Evolutionary conservation across 179 eudicot species (phyloP), one percentile per base, ranked within the genome.

Genomic region (Sideroxylon spinosum): DNA sequence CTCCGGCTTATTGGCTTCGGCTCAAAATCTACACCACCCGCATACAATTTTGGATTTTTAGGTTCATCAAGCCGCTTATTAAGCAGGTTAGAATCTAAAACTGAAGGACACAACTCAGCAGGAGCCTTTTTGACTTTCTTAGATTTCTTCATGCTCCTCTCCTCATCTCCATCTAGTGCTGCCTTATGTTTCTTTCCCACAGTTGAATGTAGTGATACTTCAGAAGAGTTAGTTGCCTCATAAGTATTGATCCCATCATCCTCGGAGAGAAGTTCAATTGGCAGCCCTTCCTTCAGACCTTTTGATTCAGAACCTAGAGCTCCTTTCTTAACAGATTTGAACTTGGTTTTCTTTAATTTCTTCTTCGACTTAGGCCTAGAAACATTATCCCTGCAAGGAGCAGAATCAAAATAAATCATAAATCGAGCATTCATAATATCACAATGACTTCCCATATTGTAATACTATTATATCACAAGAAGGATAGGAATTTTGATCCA

Each of bases 261-360:
- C 28, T 82, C 72, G n/a, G 88, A 80, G 82, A 89, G 76, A 71
- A 74, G 75, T 73, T 89, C 97, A 52, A 77, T 76, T 56, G 78
- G 71, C 29, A 86, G 79, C 79, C 86, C 91, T 73, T 88, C 92
- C 70, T 89, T 86, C 25, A 65, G 67, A 76, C 84, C 76, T 68
- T 82, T 83, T 62, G 88, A 61, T 44, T 87, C 85, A 55, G 90
- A 87, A 77, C 88, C 85, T 79, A 92, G 78, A 76, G 98, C 86
- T 69, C 86, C 93, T 83, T 89, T 89, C 84, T 89, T 92, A 81
- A 96, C 84, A 67, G 97, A 96, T 82, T 90, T 94, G 81, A 94
- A 92, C 86, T 94, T 96, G 60, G 95, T 77, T 86, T 96, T 96
- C 90, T 92, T 96, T 10, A 85, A 52, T 72, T 94, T 96, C 90